These are phyloP conservation scores for Abrus pulchellus DNA, from an alignment of 306 rosid species.

Conservation along the genomic window DNA sequence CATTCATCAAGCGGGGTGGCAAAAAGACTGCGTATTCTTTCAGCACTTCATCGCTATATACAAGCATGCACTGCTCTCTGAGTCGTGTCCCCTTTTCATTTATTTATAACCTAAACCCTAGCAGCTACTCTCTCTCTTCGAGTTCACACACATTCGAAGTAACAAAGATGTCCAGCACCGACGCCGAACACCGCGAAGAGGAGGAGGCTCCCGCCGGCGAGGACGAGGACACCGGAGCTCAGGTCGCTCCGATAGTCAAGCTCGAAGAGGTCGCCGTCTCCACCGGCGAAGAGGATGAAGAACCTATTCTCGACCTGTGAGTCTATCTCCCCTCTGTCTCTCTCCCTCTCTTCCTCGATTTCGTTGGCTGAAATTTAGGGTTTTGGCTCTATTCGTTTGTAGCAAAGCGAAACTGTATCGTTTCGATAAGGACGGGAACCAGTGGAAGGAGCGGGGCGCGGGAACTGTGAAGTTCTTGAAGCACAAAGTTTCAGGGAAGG, in stretches of 20 bases:
- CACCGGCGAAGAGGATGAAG: conserved; percentile 90
- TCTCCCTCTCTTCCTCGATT: background rate
- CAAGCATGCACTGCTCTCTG: background rate
- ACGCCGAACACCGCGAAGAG: conserved; percentile 77
- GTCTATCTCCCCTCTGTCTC: background rate
- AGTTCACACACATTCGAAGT: background rate
- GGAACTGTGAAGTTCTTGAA: conserved; percentile 83
- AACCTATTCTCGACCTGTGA: conserved; percentile 81
- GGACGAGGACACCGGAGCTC: conserved; percentile 97
- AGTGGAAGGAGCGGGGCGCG: conserved; percentile 94
- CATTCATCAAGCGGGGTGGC: background rate
- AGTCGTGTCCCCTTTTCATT: background rate
- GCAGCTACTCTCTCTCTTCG: background rate
- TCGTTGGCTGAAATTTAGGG: conserved; percentile 7
- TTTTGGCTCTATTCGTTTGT: background rate
- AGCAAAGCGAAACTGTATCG: conserved; percentile 88
- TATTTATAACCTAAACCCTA: conserved; percentile 42
- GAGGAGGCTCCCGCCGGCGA: conserved; percentile 82
- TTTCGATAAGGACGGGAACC: conserved; percentile 87
- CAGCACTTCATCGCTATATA: background rate
- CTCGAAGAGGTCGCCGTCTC: conserved; percentile 79
- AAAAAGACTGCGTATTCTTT: background rate
- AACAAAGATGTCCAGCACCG: conserved; percentile 65
- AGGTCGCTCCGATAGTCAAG: conserved; percentile 86
- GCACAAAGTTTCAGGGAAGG: conserved; percentile 75